Percentiles rank a stretch among this genome's conserved stretches.
Conservation (phyloP, 2,329 filamentous ascomycete species). For the Mycosphaerella sp. region DNA sequence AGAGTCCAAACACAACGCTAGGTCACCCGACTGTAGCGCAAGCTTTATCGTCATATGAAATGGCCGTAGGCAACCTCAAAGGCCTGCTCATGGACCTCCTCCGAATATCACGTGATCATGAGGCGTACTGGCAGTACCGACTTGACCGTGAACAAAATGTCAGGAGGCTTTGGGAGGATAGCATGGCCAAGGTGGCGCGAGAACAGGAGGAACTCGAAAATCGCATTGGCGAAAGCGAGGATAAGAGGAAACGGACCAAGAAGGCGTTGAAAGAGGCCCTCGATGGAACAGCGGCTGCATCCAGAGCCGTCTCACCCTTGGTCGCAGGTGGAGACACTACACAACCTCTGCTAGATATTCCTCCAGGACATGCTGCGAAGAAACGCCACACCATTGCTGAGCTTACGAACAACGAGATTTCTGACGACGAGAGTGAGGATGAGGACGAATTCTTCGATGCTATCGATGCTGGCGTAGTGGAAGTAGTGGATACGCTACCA, state of each 20-base stretch:
- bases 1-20: constrained; percentile 64
- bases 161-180: constrained; percentile 96
- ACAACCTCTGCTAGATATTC: constrained; percentile 22
- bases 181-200: constrained; percentile 91
- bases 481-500: constrained; percentile 64
- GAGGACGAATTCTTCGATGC: constrained; percentile 97
- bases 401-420: constrained; percentile 59
- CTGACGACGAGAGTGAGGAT: constrained; percentile 74
- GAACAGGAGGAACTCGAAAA: constrained; percentile 91
- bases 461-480: constrained; percentile 84
- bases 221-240: constrained; percentile 79
- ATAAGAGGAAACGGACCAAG: constrained; percentile 85
- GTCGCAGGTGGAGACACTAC: constrained; percentile 5
- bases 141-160: constrained; percentile 87
- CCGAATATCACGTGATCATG: constrained; percentile 87
- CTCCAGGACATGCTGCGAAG: constrained; percentile 32
- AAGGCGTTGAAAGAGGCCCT: constrained; percentile 80
- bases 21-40: constrained; percentile 69
- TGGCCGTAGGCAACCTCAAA: constrained; percentile 80
- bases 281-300: constrained; percentile 41
- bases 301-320: constrained; percentile 13
- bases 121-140: constrained; percentile 94
- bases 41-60: constrained; percentile 79
- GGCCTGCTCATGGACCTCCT: constrained; percentile 77
- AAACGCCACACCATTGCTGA: constrained; percentile 63